phyloP scores from a whole-genome alignment of 129 eudicot genomes.

The Lonicera japonica region DNA sequence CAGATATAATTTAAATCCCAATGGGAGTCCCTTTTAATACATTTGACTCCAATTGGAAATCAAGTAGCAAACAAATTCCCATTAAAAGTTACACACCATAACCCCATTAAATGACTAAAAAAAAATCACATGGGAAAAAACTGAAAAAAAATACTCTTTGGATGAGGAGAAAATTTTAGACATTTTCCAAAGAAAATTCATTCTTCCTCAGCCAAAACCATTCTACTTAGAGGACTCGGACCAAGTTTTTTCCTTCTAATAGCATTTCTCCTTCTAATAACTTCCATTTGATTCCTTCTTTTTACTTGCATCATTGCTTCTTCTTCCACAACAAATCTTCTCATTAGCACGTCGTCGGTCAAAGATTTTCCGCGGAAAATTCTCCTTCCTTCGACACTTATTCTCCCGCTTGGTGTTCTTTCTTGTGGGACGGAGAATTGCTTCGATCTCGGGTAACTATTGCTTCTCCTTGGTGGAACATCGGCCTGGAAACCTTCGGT shows the following conservation, averaged over 20 bases:
- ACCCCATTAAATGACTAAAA: not conserved
- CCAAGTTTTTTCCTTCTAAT: conserved; percentile 85
- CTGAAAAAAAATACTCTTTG: not conserved
- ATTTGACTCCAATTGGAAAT: not conserved
- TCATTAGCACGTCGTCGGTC: conserved; percentile 84
- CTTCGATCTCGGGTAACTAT: conserved; percentile 83
- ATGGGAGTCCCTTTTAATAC: not conserved
- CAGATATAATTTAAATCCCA: not conserved
- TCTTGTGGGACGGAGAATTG: conserved; percentile 39
- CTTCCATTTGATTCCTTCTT: conserved; percentile 83
- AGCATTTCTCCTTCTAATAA: conserved; percentile 74
- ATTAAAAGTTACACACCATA: not conserved
- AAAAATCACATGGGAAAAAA: not conserved
- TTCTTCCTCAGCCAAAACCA: conserved; percentile 67
- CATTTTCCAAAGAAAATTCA: not conserved
- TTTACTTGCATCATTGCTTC: conserved; percentile 96
- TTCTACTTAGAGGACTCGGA: conserved; percentile 84
- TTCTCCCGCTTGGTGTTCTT: conserved; percentile 40
- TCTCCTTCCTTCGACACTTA: conserved; percentile 61
- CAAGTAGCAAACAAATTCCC: not conserved
- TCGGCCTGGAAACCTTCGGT: conserved; percentile 71
- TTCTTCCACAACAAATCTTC: conserved; percentile 82
- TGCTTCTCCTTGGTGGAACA: conserved; percentile 81
- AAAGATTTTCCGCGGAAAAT: conserved; percentile 87
- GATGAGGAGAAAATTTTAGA: not conserved